Base-by-base conservation (phyloP, 805 yeast genomes). In the Wickerhamomyces kurtzmanii region DNA sequence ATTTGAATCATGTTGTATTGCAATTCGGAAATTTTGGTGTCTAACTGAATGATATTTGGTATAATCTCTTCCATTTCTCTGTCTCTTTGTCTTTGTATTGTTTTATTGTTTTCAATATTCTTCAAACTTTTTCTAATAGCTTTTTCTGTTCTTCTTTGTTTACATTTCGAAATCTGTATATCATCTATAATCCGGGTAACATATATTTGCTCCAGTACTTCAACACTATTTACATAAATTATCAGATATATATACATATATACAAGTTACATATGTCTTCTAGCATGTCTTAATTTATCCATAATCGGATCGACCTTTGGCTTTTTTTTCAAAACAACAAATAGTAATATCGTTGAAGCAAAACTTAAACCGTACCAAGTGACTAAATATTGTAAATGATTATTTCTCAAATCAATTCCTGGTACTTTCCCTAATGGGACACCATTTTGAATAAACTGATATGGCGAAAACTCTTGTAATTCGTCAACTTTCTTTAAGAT, bases 291-390 rank as follows among this genome's bases (percentile, higher is more conserved):
- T 38, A 70, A 31, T 38, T 70, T 72, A 16, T 68, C 74, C 12
- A 52, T 47, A 25, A 53, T 37, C 17, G 69, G 65, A 34, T 57
- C 61, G 21, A 51, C 45, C 19, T 49, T 29, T 15, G 12, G 43
- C 29, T 40, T 48, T 45, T 69, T 71, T 36, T 55, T 62, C 32
- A 76, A 39, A 12, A 76, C 68, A 17, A 68, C 47, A 16, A 65
- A 39, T 19, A 91, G 63, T 54, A 85, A 68, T 19, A 79, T 71
- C 1, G 86, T 43, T 20, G 94, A 79, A 21, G 83, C 69, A 22
- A 81, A 43, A 2, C 86, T 74, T 23, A 89, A 67, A 0, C 96
- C 94, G 51, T 83, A 89, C 98, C 98, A 91, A 1, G 98, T 91
- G 13, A 85, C 73, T 45, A 91, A 58, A 51, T 91, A 91, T 51